These are phyloP conservation scores for Grigorovia yakushimaensis DNA, from an alignment of 805 yeast genomes.

Conservation along the genomic window DNA sequence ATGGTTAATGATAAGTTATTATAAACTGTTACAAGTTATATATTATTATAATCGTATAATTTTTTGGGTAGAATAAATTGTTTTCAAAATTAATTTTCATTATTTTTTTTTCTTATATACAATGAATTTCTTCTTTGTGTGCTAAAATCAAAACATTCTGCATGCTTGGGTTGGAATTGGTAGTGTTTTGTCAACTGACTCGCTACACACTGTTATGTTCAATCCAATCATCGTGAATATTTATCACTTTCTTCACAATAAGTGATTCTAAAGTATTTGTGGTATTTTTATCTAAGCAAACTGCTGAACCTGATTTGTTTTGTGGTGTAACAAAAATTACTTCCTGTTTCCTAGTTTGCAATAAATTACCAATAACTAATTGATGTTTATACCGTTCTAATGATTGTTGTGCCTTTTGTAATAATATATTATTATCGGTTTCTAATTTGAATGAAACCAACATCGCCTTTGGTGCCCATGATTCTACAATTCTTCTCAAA, in stretches of 20 bases:
- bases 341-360: constrained; percentile 79
- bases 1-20: neutral
- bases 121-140: no score
- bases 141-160: no score
- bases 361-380: constrained; percentile 82
- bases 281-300: constrained; percentile 61
- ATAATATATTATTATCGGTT: constrained; percentile 62
- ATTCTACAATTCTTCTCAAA: constrained; percentile 72
- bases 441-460: constrained; percentile 88
- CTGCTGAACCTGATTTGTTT: constrained; percentile 35
- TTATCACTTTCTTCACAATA: constrained; percentile 37
- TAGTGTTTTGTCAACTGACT: neutral
- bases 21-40: neutral
- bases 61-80: neutral
- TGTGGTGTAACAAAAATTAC: constrained; percentile 64
- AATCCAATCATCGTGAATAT: constrained; percentile 57
- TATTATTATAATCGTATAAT: no score
- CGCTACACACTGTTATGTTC: neutral
- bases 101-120: no score
- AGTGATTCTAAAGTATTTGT: constrained; percentile 38
- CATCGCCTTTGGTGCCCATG: constrained; percentile 94
- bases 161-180: no score
- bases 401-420: constrained; percentile 68
- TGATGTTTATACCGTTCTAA: constrained; percentile 81
- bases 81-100: neutral